Percentiles rank a stretch among this genome's conserved stretches.
phyloP scores from a whole-genome alignment of 139 green algal species.

The Chlorella vulgaris region DNA sequence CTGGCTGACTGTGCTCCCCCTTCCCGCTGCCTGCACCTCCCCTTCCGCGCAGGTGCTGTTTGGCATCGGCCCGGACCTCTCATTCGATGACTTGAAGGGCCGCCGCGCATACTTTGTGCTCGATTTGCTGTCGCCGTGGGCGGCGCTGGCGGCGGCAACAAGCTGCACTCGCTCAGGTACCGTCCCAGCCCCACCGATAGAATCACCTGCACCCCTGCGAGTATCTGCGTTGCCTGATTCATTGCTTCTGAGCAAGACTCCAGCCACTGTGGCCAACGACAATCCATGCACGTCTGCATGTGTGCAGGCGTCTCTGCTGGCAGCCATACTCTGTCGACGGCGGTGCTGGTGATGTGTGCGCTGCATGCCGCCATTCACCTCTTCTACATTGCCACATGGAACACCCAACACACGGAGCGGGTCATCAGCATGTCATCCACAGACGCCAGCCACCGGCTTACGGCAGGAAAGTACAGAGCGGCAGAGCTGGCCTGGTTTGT shows the following conservation, averaged over 20 bases:
- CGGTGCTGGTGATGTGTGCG: not conserved
- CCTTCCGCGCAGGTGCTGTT: slow-evolving; percentile 18
- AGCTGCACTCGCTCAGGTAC: not conserved
- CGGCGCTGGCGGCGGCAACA: not conserved
- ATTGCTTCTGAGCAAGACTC: not conserved
- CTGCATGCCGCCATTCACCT: slow-evolving; percentile 4
- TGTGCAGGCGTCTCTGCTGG: not conserved
- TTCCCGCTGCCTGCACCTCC: not conserved
- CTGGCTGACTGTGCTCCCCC: not conserved
- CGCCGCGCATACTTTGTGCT: slow-evolving; percentile 9
- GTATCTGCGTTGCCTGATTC: not conserved
- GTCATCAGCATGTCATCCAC: slow-evolving; percentile 15
- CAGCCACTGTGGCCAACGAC: not conserved
- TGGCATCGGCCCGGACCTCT: not conserved
- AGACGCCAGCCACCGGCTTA: not conserved
- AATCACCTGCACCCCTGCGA: not conserved
- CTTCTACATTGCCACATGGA: slow-evolving; percentile 28
- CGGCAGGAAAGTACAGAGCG: not conserved
- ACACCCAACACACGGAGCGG: slow-evolving; percentile 9
- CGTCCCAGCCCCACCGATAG: no score
- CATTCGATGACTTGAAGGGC: not conserved
- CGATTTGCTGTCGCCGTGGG: slow-evolving; percentile 22
- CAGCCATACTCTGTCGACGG: not conserved
- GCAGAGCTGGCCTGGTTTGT: slow-evolving; percentile 14
- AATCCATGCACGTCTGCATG: no score